Conservation (phyloP, 352 stramenopile species). For the Phytophthora podocarpi region DNA sequence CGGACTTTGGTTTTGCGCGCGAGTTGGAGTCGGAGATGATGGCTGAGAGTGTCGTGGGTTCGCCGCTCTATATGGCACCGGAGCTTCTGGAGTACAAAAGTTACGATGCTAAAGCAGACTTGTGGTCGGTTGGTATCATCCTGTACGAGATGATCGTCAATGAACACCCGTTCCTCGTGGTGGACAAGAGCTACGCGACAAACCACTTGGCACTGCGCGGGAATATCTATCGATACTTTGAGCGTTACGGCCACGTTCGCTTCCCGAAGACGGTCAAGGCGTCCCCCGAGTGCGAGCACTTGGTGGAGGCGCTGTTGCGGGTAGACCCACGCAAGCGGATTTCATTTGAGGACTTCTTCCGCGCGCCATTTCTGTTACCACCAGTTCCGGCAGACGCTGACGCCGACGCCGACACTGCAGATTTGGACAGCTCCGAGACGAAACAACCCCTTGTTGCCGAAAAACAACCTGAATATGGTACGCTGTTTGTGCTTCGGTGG, state of each 20-base stretch:
- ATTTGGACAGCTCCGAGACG: conserved; percentile 50
- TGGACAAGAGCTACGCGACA: conserved; percentile 75
- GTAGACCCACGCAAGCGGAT: conserved; percentile 69
- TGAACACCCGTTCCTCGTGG: conserved; percentile 77
- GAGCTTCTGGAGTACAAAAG: conserved; percentile 87
- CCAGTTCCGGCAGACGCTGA: conserved; percentile 44
- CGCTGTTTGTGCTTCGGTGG: not conserved
- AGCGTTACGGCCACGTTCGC: conserved; percentile 55
- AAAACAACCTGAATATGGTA: conserved; percentile 70
- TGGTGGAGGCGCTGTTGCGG: conserved; percentile 64
- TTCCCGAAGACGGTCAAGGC: conserved; percentile 59
- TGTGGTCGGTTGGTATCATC: conserved; percentile 85
- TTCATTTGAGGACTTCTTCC: conserved; percentile 84
- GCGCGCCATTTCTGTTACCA: conserved; percentile 65
- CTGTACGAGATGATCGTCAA: conserved; percentile 87
- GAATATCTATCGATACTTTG: conserved; percentile 84
- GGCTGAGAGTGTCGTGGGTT: conserved; percentile 82
- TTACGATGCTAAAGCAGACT: conserved; percentile 82
- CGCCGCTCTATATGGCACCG: conserved; percentile 80
- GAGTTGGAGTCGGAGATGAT: conserved; percentile 74
- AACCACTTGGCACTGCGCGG: conserved; percentile 78
- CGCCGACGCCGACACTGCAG: conserved; percentile 13
- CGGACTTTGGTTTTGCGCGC: conserved; percentile 78
- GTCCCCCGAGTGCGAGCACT: conserved; percentile 63
- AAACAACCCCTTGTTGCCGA: conserved; percentile 77